Evolutionary conservation across 306 rosid species (phyloP).

Genomic region (Vicia faba): DNA sequence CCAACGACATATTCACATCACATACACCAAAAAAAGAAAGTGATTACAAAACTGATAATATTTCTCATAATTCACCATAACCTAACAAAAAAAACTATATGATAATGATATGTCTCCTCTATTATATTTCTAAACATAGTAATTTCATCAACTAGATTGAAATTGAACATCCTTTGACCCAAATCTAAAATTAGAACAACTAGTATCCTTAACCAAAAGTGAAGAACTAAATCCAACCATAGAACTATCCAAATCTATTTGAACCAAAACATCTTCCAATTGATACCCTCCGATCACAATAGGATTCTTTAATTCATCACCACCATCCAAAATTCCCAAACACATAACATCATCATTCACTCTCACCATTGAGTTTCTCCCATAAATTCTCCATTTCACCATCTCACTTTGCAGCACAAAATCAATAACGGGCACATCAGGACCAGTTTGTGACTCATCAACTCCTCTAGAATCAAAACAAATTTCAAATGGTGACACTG

Average conservation of each 20-base stretch:
- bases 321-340: conserved; percentile 76
- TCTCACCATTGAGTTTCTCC: conserved; percentile 71
- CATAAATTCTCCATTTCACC: conserved; percentile 70
- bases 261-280: conserved; percentile 63
- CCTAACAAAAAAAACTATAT: conserved; percentile 19
- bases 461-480: conserved; percentile 50
- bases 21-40: neutral
- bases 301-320: conserved; percentile 42
- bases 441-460: conserved; percentile 37
- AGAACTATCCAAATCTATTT: conserved; percentile 62
- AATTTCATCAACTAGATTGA: conserved; percentile 19
- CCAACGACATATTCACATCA: conserved; percentile 22
- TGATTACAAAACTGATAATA: conserved; percentile 36
- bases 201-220: conserved; percentile 37
- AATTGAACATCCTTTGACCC: conserved; percentile 27
- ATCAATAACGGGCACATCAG: conserved; percentile 58
- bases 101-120: conserved; percentile 8
- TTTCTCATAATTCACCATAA: conserved; percentile 32
- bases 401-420: conserved; percentile 73
- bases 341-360: conserved; percentile 56
- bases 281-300: conserved; percentile 77
- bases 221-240: conserved; percentile 75
- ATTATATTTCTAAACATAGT: neutral
- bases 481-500: conserved; percentile 58
- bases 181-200: conserved; percentile 51